Evolutionary conservation across 2,329 filamentous ascomycete genomes (phyloP).

Genomic region (Dendryphion nanum): DNA sequence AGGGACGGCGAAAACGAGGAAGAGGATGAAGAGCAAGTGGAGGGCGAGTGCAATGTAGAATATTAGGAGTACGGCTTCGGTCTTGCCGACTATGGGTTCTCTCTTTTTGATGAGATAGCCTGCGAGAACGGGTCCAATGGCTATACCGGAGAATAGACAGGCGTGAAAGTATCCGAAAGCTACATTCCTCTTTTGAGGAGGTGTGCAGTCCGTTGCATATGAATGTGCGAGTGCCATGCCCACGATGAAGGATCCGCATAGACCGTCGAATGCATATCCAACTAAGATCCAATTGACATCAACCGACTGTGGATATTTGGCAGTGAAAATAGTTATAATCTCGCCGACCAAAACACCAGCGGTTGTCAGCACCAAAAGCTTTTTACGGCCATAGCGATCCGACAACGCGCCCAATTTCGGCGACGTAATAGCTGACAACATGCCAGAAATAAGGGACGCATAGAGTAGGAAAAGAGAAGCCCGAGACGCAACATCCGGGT

Average conservation of each 20-base stretch:
- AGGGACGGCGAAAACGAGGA: slow-evolving; percentile 70
- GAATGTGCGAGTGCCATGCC: slow-evolving; percentile 77
- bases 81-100: slow-evolving; percentile 46
- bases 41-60: slow-evolving; percentile 79
- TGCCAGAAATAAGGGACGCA: slow-evolving; percentile 70
- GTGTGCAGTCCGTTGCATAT: slow-evolving; percentile 86
- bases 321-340: slow-evolving; percentile 74
- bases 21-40: slow-evolving; percentile 71
- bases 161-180: slow-evolving; percentile 89
- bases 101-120: slow-evolving; percentile 70
- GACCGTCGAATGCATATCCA: slow-evolving; percentile 74
- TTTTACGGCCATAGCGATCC: slow-evolving; percentile 79
- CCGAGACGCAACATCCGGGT: slow-evolving; percentile 72
- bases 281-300: slow-evolving; percentile 77
- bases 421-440: slow-evolving; percentile 75
- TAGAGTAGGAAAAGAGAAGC: slow-evolving; percentile 78
- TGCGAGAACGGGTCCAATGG: slow-evolving; percentile 77
- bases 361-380: slow-evolving; percentile 70
- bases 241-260: slow-evolving; percentile 85
- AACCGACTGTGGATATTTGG: slow-evolving; percentile 68
- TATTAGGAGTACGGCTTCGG: slow-evolving; percentile 71
- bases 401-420: slow-evolving; percentile 83
- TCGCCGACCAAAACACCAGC: slow-evolving; percentile 74
- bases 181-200: slow-evolving; percentile 74
- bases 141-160: slow-evolving; percentile 84